These are phyloP conservation scores for Tolypocladium cylindrosporum DNA, from an alignment of 2,329 filamentous ascomycete genomes.

Conservation along the genomic window DNA sequence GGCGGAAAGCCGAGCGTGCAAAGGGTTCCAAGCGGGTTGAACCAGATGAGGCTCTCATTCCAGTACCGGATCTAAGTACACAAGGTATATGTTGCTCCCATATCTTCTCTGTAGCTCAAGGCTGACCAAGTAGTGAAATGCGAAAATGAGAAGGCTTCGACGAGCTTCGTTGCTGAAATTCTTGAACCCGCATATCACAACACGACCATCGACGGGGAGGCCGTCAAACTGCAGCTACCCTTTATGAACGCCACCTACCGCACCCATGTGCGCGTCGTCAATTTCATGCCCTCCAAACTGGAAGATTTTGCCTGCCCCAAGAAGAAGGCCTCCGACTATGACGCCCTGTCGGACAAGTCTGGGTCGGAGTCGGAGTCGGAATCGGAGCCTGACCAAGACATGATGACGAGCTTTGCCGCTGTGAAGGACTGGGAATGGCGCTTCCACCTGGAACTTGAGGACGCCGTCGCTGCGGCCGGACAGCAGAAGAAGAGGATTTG, in stretches of 20 bases:
- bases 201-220: constrained; percentile 29
- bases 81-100: constrained; percentile 13
- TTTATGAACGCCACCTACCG: constrained; percentile 68
- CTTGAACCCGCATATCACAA: constrained; percentile 27
- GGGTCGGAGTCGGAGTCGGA: constrained; percentile 11
- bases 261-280: constrained; percentile 63
- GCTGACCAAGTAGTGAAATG: constrained; percentile 28
- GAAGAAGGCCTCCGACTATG: constrained; percentile 32
- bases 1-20: constrained; percentile 9
- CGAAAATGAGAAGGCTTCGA: constrained; percentile 27
- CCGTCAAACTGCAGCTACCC: constrained; percentile 40
- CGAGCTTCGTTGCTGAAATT: constrained; percentile 28
- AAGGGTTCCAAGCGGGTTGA: constrained; percentile 3
- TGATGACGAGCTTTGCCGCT: constrained; percentile 11
- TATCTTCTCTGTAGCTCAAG: neutral
- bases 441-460: constrained; percentile 71
- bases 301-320: constrained; percentile 56
- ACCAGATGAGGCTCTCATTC: constrained; percentile 11
- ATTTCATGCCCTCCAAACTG: constrained; percentile 63
- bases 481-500: constrained; percentile 43
- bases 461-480: constrained; percentile 32
- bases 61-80: constrained; percentile 18
- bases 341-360: constrained; percentile 35
- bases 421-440: constrained; percentile 64
- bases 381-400: constrained; percentile 12